Conservation (phyloP, 2,329 filamentous ascomycete species). For the Verticillium isaacii region DNA sequence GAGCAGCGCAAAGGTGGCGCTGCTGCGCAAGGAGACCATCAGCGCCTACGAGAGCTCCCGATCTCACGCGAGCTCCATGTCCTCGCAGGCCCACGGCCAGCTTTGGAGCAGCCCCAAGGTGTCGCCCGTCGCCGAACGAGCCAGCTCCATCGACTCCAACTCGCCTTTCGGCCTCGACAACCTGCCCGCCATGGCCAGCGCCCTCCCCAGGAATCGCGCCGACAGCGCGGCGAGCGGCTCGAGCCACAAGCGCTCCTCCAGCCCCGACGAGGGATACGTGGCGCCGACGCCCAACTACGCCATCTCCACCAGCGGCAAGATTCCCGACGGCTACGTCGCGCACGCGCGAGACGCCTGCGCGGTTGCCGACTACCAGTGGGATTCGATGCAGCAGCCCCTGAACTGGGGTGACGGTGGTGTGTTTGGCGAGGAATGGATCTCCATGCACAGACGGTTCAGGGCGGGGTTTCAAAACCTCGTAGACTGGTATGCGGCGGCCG, state of each 20-base stretch:
- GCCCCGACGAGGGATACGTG: slow-evolving; percentile 51
- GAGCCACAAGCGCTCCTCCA: slow-evolving; percentile 9
- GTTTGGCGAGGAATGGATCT: slow-evolving; percentile 90
- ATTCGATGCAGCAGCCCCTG: slow-evolving; percentile 75
- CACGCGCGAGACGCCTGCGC: slow-evolving; percentile 86
- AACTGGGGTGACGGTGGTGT: slow-evolving; percentile 85
- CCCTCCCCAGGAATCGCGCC: slow-evolving; percentile 23
- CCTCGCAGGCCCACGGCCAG: slow-evolving; percentile 15
- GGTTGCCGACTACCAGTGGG: slow-evolving; percentile 91
- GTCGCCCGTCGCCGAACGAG: slow-evolving; percentile 7
- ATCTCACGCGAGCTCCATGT: slow-evolving; percentile 11
- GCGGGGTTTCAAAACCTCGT: slow-evolving; percentile 74
- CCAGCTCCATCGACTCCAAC: slow-evolving; percentile 13
- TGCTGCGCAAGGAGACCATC: slow-evolving; percentile 72
- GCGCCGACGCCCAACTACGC: slow-evolving; percentile 80
- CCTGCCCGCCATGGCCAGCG: slow-evolving; percentile 26
- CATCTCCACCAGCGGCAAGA: slow-evolving; percentile 72
- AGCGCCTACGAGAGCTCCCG: slow-evolving; percentile 30
- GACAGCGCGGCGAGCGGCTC: slow-evolving; percentile 18
- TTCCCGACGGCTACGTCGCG: slow-evolving; percentile 81
- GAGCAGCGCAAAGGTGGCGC: slow-evolving; percentile 78
- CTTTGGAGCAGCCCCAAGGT: slow-evolving; percentile 29
- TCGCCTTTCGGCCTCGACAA: slow-evolving; percentile 12
- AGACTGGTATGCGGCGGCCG: slow-evolving; percentile 69
- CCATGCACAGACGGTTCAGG: slow-evolving; percentile 89